Conservation (phyloP, 1,284 basidiomycete genomes). For the Mrakiaceae sp. region DNA sequence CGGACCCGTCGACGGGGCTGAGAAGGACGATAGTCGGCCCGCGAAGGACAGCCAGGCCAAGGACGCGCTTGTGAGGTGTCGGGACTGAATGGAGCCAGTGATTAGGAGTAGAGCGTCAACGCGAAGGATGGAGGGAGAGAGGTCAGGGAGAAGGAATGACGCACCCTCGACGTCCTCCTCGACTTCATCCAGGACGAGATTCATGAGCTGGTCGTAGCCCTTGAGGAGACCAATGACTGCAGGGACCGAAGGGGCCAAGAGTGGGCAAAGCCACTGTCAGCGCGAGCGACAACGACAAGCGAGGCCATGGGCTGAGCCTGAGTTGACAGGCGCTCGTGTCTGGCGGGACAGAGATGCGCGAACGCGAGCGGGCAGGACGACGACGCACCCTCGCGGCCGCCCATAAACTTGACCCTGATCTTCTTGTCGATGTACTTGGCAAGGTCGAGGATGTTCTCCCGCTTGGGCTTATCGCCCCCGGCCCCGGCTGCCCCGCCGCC, state of each 20-base stretch:
- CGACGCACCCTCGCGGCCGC: slow-evolving; percentile 76
- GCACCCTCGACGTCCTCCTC: slow-evolving; percentile 37
- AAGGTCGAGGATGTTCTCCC: slow-evolving; percentile 91
- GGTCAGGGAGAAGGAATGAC: slow-evolving; percentile 15
- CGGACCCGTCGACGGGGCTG: slow-evolving; percentile 84
- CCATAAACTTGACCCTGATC: slow-evolving; percentile 92
- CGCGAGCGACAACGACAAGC: too few relatives aligned
- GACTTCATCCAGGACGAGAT: slow-evolving; percentile 53
- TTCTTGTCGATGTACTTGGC: slow-evolving; percentile 85
- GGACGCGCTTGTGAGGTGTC: slow-evolving; percentile 49
- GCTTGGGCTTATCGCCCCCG: slow-evolving; percentile 64
- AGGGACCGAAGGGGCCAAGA: not conserved
- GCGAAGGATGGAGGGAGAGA: not conserved
- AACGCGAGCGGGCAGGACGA: not conserved
- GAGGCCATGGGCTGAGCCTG: too few relatives aligned
- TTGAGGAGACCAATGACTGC: slow-evolving; percentile 84
- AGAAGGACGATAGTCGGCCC: slow-evolving; percentile 86
- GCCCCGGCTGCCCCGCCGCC: slow-evolving; percentile 26
- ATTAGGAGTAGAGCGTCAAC: not conserved
- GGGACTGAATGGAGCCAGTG: slow-evolving; percentile 41
- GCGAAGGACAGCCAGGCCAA: slow-evolving; percentile 77
- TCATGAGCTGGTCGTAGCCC: slow-evolving; percentile 92
- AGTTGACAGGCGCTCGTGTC: too few relatives aligned
- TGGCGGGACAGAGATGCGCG: too few relatives aligned
- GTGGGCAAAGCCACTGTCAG: not conserved